These are phyloP conservation scores for Paracoccidioides lutzii DNA, from an alignment of 2,329 filamentous ascomycete species.

Conservation along the genomic window DNA sequence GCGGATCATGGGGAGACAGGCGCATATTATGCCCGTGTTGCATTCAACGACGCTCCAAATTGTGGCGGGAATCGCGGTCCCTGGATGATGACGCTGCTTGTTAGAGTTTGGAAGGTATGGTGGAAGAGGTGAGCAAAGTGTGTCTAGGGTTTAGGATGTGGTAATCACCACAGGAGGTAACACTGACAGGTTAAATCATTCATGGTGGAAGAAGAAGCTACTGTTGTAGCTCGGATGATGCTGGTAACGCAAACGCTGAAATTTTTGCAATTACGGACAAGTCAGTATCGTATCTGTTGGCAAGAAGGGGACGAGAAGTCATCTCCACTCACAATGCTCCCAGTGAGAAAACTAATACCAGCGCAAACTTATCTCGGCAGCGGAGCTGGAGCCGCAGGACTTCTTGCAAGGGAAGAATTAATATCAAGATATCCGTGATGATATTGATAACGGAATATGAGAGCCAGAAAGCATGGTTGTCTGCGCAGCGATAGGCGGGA, in stretches of 20 bases:
- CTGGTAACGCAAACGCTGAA: conserved; percentile 10
- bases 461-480: conserved; percentile 13
- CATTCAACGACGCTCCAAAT: conserved; percentile 29
- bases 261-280: not conserved
- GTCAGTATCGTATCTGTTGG: not conserved
- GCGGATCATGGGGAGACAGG: conserved; percentile 27
- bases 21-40: conserved; percentile 25
- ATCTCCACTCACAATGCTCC: conserved; percentile 15
- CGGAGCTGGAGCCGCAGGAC: conserved; percentile 13
- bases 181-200: conserved; percentile 10
- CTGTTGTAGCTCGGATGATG: conserved; percentile 21
- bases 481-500: conserved; percentile 13
- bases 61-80: conserved; percentile 20
- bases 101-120: conserved; percentile 1
- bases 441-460: conserved; percentile 17
- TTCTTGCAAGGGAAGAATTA: conserved; percentile 15
- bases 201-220: conserved; percentile 12
- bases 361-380: conserved; percentile 11
- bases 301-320: not conserved
- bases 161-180: not conserved
- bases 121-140: not conserved
- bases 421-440: conserved; percentile 15
- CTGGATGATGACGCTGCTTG: conserved; percentile 7
- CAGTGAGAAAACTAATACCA: conserved; percentile 14
- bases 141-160: not conserved